A percentile compares a stretch with the other conserved stretches of the same genome.
phyloP scores from a whole-genome alignment of 805 yeast genomes.

The Metschnikowia lunata region DNA sequence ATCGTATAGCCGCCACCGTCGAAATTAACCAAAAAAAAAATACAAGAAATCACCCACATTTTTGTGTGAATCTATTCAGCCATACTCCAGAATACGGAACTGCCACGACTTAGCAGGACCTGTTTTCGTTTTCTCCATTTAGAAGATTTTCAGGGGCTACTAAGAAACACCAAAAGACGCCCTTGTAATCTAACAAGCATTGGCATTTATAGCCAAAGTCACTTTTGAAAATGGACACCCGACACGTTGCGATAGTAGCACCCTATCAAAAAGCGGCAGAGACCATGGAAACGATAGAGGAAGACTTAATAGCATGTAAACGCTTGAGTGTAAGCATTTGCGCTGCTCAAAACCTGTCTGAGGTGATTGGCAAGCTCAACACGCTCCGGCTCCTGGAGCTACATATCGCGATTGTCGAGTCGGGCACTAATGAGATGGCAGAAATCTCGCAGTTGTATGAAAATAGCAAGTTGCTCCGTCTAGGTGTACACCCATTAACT shows the following conservation, averaged over 20 bases:
- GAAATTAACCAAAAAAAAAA: no score
- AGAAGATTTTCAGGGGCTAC: no score
- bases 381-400: constrained; percentile 7
- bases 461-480: constrained; percentile 2
- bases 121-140: no score
- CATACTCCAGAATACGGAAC: no score
- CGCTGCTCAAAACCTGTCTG: constrained; percentile 2
- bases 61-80: no score
- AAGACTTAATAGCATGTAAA: no score
- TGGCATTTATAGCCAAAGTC: not conserved
- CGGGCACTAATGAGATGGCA: not conserved
- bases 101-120: no score
- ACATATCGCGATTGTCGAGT: constrained; percentile 10
- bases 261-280: constrained; percentile 5
- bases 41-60: no score
- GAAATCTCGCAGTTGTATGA: constrained; percentile 10
- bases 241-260: constrained; percentile 3
- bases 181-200: no score
- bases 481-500: constrained; percentile 5
- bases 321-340: constrained; percentile 4
- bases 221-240: constrained; percentile 1
- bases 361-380: constrained; percentile 3
- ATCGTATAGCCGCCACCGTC: constrained; percentile 4
- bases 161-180: no score
- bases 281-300: constrained; percentile 2